These are phyloP conservation scores for Nakazawaea anatomiae DNA, from an alignment of 805 yeast genomes.

Conservation along the genomic window DNA sequence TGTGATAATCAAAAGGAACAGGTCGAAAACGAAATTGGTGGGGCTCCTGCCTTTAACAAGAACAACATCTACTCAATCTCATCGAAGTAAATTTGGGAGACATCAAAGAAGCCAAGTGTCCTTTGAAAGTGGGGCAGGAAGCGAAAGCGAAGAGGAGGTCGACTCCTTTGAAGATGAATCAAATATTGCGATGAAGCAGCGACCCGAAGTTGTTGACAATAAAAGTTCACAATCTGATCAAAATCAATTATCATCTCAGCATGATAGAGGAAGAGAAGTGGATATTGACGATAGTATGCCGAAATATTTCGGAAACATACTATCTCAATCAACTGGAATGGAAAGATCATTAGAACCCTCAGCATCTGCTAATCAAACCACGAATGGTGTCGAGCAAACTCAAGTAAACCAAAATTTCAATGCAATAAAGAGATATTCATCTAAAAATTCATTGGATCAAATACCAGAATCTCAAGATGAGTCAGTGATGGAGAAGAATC, in stretches of 20 bases:
- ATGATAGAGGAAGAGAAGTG: background rate
- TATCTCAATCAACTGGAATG: slow-evolving; percentile 50
- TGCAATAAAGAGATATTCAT: slow-evolving; percentile 13
- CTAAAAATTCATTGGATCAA: background rate
- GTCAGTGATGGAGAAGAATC: background rate
- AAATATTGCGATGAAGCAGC: background rate
- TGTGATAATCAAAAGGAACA: slow-evolving; percentile 14
- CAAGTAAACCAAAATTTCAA: slow-evolving; percentile 10
- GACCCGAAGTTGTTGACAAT: background rate
- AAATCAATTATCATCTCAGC: background rate
- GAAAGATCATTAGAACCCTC: slow-evolving; percentile 31
- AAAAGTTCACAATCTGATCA: background rate
- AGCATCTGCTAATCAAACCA: slow-evolving; percentile 5
- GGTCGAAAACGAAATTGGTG: slow-evolving; percentile 8
- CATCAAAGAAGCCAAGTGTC: background rate
- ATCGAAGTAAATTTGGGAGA: background rate
- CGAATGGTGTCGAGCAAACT: background rate
- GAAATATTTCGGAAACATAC: slow-evolving; percentile 20
- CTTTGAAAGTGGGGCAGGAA: slow-evolving; percentile 14
- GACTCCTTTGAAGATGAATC: slow-evolving; percentile 34
- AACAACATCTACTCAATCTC: slow-evolving; percentile 15
- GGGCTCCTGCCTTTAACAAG: slow-evolving; percentile 22
- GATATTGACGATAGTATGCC: slow-evolving; percentile 8
- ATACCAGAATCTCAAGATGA: background rate
- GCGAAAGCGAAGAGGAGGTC: slow-evolving; percentile 31